These are phyloP conservation scores for Dactylellina drechsleri DNA, from an alignment of 2,329 filamentous ascomycete species.

Conservation along the genomic window DNA sequence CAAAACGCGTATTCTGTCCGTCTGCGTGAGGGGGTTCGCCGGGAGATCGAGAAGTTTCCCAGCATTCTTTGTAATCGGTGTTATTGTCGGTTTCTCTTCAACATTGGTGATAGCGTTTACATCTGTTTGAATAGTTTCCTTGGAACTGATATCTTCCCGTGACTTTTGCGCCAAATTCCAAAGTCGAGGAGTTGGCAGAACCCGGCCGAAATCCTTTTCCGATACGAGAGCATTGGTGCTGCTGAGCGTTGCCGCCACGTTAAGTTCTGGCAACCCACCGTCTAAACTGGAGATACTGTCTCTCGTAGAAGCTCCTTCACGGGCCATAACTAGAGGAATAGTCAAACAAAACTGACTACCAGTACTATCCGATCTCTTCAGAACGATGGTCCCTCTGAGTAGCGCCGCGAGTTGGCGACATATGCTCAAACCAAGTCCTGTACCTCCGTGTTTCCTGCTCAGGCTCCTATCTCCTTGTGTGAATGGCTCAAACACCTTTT, in stretches of 20 bases:
- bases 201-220: slow-evolving; percentile 35
- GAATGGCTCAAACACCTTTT: slow-evolving; percentile 91
- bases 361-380: slow-evolving; percentile 70
- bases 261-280: slow-evolving; percentile 21
- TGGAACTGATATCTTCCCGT: slow-evolving; percentile 25
- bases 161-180: slow-evolving; percentile 39
- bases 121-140: background rate
- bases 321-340: slow-evolving; percentile 37
- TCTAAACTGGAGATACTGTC: slow-evolving; percentile 47
- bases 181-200: slow-evolving; percentile 25
- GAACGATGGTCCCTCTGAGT: slow-evolving; percentile 80
- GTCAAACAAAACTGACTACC: slow-evolving; percentile 52
- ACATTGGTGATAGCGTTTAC: background rate
- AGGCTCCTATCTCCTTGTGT: slow-evolving; percentile 90
- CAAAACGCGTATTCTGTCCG: slow-evolving; percentile 77
- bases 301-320: slow-evolving; percentile 44
- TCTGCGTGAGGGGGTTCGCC: slow-evolving; percentile 39
- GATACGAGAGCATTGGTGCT: slow-evolving; percentile 44
- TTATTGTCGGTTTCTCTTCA: slow-evolving; percentile 18
- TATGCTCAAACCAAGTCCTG: slow-evolving; percentile 86
- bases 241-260: slow-evolving; percentile 36
- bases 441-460: slow-evolving; percentile 89
- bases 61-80: slow-evolving; percentile 28
- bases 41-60: slow-evolving; percentile 50
- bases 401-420: slow-evolving; percentile 84